Evolutionary conservation across 352 stramenopile genomes (phyloP).

Genomic region (Pythium rhizo-oryzae): DNA sequence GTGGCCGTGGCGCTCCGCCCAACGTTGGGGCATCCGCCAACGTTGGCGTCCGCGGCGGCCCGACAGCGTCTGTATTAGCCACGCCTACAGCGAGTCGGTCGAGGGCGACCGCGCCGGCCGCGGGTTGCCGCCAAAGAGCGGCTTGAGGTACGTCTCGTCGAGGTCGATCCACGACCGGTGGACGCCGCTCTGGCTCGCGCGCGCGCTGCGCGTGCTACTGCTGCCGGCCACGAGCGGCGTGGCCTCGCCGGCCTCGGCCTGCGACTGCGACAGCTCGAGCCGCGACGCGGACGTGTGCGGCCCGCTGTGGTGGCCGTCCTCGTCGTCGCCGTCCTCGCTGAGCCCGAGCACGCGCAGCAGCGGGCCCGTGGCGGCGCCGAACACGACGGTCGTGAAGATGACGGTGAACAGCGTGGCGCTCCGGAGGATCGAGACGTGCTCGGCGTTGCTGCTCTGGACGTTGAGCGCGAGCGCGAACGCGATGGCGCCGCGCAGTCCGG

Average conservation of each 20-base stretch:
- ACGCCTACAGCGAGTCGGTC: slow-evolving; percentile 20
- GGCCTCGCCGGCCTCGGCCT: background rate
- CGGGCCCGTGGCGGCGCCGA: slow-evolving; percentile 44
- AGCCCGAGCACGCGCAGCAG: slow-evolving; percentile 37
- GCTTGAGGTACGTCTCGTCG: slow-evolving; percentile 36
- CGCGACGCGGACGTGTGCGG: background rate
- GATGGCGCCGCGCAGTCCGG: slow-evolving; percentile 91
- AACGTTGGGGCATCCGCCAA: no score
- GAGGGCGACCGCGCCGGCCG: slow-evolving; percentile 14
- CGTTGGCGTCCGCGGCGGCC: no score
- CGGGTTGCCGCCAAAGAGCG: slow-evolving; percentile 31
- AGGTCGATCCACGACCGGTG: slow-evolving; percentile 28
- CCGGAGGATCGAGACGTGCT: slow-evolving; percentile 47
- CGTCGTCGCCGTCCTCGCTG: background rate
- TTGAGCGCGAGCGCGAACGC: slow-evolving; percentile 90
- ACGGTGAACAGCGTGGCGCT: slow-evolving; percentile 62
- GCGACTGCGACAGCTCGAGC: background rate
- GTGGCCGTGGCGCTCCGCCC: no score
- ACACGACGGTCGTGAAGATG: slow-evolving; percentile 56
- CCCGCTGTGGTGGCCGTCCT: no score
- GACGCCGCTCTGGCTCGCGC: slow-evolving; percentile 21
- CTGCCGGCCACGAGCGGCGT: no score
- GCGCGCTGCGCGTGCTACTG: no score
- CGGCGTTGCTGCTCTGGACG: slow-evolving; percentile 34
- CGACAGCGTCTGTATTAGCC: no score